phyloP scores from a whole-genome alignment of 2,329 filamentous ascomycete genomes.

The Diplodia mutila region DNA sequence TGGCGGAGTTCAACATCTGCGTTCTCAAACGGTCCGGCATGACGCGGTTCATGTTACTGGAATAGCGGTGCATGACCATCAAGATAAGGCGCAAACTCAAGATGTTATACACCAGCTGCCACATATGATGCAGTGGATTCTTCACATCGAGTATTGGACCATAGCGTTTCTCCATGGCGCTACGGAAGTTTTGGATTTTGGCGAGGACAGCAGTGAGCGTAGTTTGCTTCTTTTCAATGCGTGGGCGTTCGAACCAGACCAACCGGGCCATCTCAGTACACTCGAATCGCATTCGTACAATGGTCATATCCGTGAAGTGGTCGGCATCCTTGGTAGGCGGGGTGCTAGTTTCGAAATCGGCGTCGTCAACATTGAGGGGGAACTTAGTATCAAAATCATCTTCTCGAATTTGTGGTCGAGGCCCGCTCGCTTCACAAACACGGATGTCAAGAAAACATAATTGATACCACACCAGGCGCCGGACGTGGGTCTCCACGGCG shows the following conservation, averaged over 20 bases:
- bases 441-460: constrained; percentile 76
- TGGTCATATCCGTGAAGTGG: constrained; percentile 69
- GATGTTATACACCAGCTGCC: constrained; percentile 67
- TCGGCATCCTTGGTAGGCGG: constrained; percentile 52
- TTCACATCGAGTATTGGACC: constrained; percentile 63
- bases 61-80: constrained; percentile 70
- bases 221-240: constrained; percentile 64
- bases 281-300: constrained; percentile 71
- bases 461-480: constrained; percentile 76
- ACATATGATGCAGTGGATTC: constrained; percentile 65
- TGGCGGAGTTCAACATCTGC: constrained; percentile 66
- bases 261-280: constrained; percentile 72
- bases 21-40: constrained; percentile 67
- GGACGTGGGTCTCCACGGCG: constrained; percentile 70
- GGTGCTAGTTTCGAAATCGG: constrained; percentile 56
- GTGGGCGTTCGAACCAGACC: constrained; percentile 70
- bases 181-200: constrained; percentile 71
- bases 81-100: constrained; percentile 66
- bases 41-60: constrained; percentile 50
- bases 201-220: constrained; percentile 66
- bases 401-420: constrained; percentile 69
- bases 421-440: constrained; percentile 75
- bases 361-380: constrained; percentile 71
- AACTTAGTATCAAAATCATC: constrained; percentile 77
- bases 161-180: constrained; percentile 68